A percentile compares a stretch with the other conserved stretches of the same genome.
phyloP scores from a whole-genome alignment of 2,329 filamentous ascomycete genomes.

The Xylariaceae sp. region DNA sequence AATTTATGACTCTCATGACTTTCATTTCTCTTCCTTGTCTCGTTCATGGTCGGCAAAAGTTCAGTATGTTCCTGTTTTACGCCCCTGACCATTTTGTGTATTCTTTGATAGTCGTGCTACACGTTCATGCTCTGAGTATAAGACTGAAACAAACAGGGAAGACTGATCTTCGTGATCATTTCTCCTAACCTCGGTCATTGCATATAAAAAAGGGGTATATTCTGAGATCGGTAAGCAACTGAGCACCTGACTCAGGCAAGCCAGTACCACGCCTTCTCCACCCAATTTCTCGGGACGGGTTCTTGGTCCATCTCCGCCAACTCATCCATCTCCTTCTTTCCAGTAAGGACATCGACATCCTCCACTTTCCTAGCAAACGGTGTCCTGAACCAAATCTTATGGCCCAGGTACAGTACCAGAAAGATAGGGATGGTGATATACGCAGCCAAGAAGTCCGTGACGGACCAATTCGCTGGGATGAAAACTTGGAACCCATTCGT shows the following conservation, averaged over 20 bases:
- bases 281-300: slow-evolving; percentile 45
- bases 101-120: too few species aligned
- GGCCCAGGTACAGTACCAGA: slow-evolving; percentile 53
- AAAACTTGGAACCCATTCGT: slow-evolving; percentile 75
- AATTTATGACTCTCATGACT: too few species aligned
- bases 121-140: too few species aligned
- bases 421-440: slow-evolving; percentile 62
- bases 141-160: not conserved
- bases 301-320: slow-evolving; percentile 44
- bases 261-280: slow-evolving; percentile 54
- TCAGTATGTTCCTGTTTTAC: too few species aligned
- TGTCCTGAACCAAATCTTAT: slow-evolving; percentile 50
- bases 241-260: slow-evolving; percentile 36
- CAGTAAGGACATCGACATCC: slow-evolving; percentile 52
- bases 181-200: not conserved
- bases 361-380: slow-evolving; percentile 38
- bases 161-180: not conserved
- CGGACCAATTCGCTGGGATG: slow-evolving; percentile 59
- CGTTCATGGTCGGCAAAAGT: too few species aligned
- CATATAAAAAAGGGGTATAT: too few species aligned
- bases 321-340: slow-evolving; percentile 59
- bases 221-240: too few species aligned
- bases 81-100: too few species aligned
- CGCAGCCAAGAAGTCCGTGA: slow-evolving; percentile 56
- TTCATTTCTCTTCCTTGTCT: too few species aligned